Conservation (phyloP, 345 rosid species). For the Salix caprea region DNA sequence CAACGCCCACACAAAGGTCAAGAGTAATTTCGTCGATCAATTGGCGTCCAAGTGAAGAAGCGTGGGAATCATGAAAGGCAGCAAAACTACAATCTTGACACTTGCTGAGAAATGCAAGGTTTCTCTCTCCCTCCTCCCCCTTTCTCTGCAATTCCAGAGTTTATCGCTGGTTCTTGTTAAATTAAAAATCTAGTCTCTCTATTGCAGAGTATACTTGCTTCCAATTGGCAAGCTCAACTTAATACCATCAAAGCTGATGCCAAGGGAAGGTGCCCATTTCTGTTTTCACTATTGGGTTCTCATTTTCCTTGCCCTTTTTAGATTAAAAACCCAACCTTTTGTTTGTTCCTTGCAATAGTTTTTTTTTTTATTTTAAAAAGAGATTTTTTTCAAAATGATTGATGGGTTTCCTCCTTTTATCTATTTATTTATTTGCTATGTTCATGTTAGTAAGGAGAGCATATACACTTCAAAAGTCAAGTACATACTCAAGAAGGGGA, state of each 20-base stretch:
- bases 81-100: slow-evolving; percentile 43
- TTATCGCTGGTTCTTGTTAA: neutral
- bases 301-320: neutral
- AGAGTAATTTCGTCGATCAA: slow-evolving; percentile 46
- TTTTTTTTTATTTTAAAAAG: neutral
- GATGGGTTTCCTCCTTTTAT: neutral
- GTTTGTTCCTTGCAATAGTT: neutral
- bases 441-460: slow-evolving; percentile 46
- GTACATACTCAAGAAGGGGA: slow-evolving; percentile 68
- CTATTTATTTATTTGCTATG: neutral
- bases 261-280: slow-evolving; percentile 59
- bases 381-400: neutral
- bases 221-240: slow-evolving; percentile 78
- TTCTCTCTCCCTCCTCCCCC: neutral
- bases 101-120: slow-evolving; percentile 81
- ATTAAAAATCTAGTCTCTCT: neutral
- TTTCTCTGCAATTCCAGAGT: neutral
- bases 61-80: slow-evolving; percentile 36
- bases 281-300: neutral
- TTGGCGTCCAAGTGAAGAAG: slow-evolving; percentile 27
- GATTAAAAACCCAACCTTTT: neutral
- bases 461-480: slow-evolving; percentile 74
- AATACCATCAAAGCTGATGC: slow-evolving; percentile 79
- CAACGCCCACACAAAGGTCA: neutral
- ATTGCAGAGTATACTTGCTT: slow-evolving; percentile 62